phyloP scores from a whole-genome alignment of 140 eudicot genomes.

The Flaveria floridana region DNA sequence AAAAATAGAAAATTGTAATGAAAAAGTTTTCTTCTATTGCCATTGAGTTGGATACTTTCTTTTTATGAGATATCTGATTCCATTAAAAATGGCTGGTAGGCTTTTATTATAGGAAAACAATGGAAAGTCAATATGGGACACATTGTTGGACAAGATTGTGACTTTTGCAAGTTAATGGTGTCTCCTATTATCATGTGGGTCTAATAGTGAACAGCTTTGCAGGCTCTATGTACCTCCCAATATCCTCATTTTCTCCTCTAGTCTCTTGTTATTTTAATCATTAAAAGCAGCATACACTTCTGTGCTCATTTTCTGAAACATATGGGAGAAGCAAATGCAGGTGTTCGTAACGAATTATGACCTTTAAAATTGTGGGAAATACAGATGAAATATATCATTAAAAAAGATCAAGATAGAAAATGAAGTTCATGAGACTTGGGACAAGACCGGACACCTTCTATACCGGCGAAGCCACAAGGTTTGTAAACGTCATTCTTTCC shows the following conservation, averaged over 20 bases:
- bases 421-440: slow-evolving; percentile 93
- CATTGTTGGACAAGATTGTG: slow-evolving; percentile 33
- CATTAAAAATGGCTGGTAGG: slow-evolving; percentile 25
- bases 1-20: slow-evolving; percentile 1
- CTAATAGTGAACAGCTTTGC: slow-evolving; percentile 2
- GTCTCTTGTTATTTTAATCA: slow-evolving; percentile 26
- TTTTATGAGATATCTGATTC: slow-evolving; percentile 24
- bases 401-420: slow-evolving; percentile 32
- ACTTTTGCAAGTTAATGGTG: slow-evolving; percentile 31
- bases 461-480: slow-evolving; percentile 81
- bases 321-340: slow-evolving; percentile 14
- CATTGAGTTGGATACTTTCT: slow-evolving; percentile 11
- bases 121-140: slow-evolving; percentile 17
- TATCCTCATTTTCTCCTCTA: slow-evolving; percentile 6
- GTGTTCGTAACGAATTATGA: neutral
- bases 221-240: slow-evolving; percentile 7
- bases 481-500: neutral
- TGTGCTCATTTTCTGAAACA: slow-evolving; percentile 11
- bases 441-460: slow-evolving; percentile 74
- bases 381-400: slow-evolving; percentile 19
- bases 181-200: slow-evolving; percentile 14
- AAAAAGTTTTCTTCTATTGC: slow-evolving; percentile 9
- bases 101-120: slow-evolving; percentile 22
- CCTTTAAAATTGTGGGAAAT: neutral
- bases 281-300: slow-evolving; percentile 2